phyloP scores from a whole-genome alignment of 2,329 filamentous ascomycete genomes.

The Penicillium sp. region DNA sequence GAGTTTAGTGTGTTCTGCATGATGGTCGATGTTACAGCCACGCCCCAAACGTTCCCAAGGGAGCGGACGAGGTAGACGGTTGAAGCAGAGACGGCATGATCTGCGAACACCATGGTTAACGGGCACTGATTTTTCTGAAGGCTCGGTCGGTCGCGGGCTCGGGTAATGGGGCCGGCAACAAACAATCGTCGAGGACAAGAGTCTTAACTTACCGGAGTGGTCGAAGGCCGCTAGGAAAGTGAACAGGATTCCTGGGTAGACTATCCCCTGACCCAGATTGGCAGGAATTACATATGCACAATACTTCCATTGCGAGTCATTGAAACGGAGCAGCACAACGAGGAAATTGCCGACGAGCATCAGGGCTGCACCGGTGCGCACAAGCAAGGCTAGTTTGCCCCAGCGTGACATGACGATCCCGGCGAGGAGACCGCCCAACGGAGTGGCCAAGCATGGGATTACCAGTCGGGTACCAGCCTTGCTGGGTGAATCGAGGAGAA shows the following conservation, averaged over 20 bases:
- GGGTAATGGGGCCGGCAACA: neutral
- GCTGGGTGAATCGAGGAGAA: conserved; percentile 45
- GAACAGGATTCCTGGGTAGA: conserved; percentile 55
- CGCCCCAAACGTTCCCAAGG: conserved; percentile 63
- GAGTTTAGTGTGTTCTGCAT: conserved; percentile 61
- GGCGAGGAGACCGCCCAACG: conserved; percentile 45
- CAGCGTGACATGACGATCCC: conserved; percentile 51
- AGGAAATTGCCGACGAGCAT: conserved; percentile 48
- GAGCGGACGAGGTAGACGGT: conserved; percentile 65
- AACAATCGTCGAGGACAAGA: neutral
- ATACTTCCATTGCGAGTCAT: conserved; percentile 48
- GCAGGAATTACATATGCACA: conserved; percentile 47
- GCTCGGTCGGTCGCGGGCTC: neutral
- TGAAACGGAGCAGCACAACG: conserved; percentile 42
- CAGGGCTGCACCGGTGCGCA: conserved; percentile 42
- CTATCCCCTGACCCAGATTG: conserved; percentile 49
- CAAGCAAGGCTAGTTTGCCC: conserved; percentile 44
- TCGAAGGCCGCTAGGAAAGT: conserved; percentile 63
- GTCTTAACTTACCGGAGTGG: conserved; percentile 51
- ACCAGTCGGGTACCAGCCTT: conserved; percentile 47
- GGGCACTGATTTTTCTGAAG: neutral
- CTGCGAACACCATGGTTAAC: conserved; percentile 34
- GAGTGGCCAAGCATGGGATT: conserved; percentile 48
- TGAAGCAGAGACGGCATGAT: conserved; percentile 63
- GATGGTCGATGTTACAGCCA: conserved; percentile 62